Conservation (phyloP, 495 filamentous ascomycete species). For the Penicillium coffeae region DNA sequence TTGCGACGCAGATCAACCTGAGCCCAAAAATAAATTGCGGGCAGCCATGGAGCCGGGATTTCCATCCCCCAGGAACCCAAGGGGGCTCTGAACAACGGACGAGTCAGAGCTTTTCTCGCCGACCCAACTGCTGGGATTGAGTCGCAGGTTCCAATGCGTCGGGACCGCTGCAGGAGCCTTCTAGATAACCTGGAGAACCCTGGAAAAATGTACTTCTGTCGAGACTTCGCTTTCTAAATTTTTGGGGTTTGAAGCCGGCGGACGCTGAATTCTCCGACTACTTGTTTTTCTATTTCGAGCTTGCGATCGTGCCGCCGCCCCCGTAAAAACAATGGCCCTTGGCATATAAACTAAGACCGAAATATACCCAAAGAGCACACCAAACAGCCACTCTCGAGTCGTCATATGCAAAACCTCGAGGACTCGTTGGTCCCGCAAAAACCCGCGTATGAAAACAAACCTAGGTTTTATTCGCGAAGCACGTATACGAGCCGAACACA, state of each 20-base stretch:
- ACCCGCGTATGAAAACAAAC: too few relatives aligned
- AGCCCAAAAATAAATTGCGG: constrained; percentile 5
- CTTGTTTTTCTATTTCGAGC: too few relatives aligned
- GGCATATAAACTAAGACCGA: too few relatives aligned
- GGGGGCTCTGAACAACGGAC: constrained; percentile 11
- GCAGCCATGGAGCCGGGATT: constrained; percentile 20
- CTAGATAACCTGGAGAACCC: not conserved
- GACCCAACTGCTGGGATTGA: constrained; percentile 25
- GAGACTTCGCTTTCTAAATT: too few relatives aligned
- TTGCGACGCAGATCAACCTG: not conserved
- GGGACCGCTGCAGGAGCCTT: constrained; percentile 22
- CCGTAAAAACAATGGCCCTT: too few relatives aligned
- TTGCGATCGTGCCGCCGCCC: too few relatives aligned
- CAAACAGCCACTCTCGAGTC: too few relatives aligned
- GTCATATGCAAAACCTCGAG: not conserved
- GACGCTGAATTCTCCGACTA: too few relatives aligned
- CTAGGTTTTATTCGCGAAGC: not conserved
- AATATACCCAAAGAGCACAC: too few relatives aligned
- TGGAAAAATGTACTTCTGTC: not conserved
- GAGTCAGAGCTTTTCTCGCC: constrained; percentile 16
- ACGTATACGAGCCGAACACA: not conserved
- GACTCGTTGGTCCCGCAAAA: too few relatives aligned
- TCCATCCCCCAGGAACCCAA: constrained; percentile 13
- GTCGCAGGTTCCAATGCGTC: constrained; percentile 21
- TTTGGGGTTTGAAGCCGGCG: too few relatives aligned